These are phyloP conservation scores for Nitzschia sp. DNA, from an alignment of 108 stramenopile genomes.

Conservation along the genomic window DNA sequence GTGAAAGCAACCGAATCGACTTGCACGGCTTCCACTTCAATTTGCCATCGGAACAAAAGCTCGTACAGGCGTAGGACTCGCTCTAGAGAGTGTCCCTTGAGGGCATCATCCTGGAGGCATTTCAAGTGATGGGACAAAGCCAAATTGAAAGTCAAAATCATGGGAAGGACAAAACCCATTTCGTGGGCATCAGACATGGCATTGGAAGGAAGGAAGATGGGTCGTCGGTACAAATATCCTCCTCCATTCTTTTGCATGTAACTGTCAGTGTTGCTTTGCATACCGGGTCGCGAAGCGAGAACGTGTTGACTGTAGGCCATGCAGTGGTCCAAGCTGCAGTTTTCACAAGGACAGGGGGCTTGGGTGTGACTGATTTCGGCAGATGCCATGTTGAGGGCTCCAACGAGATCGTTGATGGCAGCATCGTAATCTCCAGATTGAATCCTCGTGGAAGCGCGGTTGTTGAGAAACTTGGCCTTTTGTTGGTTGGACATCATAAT, in stretches of 20 bases:
- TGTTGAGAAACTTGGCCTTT: conserved; percentile 30
- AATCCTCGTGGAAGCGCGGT: conserved; percentile 21
- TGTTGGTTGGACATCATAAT: conserved; percentile 4
- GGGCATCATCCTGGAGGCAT: background rate
- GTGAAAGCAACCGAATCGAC: conserved; percentile 26
- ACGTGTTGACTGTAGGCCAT: conserved; percentile 19
- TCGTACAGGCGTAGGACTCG: conserved; percentile 27
- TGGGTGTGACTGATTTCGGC: background rate
- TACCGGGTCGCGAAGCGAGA: background rate
- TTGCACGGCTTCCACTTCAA: conserved; percentile 7
- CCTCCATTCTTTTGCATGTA: conserved; percentile 1
- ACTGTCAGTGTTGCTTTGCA: background rate
- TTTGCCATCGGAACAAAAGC: conserved; percentile 28
- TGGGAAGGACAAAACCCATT: conserved; percentile 25
- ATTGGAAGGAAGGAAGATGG: conserved; percentile 23
- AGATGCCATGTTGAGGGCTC: conserved; percentile 19
- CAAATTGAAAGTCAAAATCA: conserved; percentile 34
- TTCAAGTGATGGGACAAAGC: conserved; percentile 32
- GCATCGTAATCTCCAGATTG: conserved; percentile 19
- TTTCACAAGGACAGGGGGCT: conserved; percentile 6
- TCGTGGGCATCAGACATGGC: conserved; percentile 12
- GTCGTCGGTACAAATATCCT: conserved; percentile 27
- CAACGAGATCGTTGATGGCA: conserved; percentile 19
- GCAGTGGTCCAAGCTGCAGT: conserved; percentile 19
- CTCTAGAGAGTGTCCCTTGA: background rate